A percentile compares a stretch with the other conserved stretches of the same genome.
Evolutionary conservation across 768 basidiomycete genomes (phyloP).

Genomic region (Boletus fagicola): DNA sequence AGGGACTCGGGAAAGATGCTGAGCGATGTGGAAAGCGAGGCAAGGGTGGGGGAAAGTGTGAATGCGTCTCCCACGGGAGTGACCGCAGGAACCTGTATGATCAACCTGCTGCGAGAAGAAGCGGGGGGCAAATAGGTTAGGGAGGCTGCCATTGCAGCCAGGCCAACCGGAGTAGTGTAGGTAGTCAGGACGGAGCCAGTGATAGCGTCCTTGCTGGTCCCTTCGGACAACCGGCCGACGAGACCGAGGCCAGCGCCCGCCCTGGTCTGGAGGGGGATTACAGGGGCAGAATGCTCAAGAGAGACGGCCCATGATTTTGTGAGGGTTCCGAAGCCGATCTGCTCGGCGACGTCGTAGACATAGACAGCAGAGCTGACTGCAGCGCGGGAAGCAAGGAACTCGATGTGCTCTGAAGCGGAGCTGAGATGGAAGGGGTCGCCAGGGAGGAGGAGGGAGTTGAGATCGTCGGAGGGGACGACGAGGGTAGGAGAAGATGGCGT

Average conservation of each 20-base stretch:
- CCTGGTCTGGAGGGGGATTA: slow-evolving; percentile 75
- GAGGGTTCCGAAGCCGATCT: slow-evolving; percentile 74
- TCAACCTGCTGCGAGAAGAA: slow-evolving; percentile 60
- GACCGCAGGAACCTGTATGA: slow-evolving; percentile 81
- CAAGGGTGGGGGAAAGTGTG: slow-evolving; percentile 74
- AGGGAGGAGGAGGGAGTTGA: slow-evolving; percentile 21
- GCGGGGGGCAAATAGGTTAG: slow-evolving; percentile 70
- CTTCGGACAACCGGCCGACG: slow-evolving; percentile 76
- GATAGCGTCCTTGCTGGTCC: slow-evolving; percentile 66
- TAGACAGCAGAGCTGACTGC: slow-evolving; percentile 66
- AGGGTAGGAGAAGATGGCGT: slow-evolving; percentile 34
- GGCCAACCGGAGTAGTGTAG: slow-evolving; percentile 80
- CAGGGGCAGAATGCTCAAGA: slow-evolving; percentile 44
- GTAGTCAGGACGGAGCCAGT: slow-evolving; percentile 65
- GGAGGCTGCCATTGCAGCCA: slow-evolving; percentile 79
- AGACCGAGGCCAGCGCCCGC: slow-evolving; percentile 81
- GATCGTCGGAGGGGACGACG: slow-evolving; percentile 32
- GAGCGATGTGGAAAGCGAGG: slow-evolving; percentile 59
- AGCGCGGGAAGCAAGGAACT: slow-evolving; percentile 60
- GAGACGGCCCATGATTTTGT: slow-evolving; percentile 63
- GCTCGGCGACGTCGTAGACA: slow-evolving; percentile 80
- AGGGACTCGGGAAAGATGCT: slow-evolving; percentile 62
- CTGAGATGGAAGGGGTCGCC: slow-evolving; percentile 4
- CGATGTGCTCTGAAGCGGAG: slow-evolving; percentile 63
- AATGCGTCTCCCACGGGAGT: slow-evolving; percentile 64